Percentiles rank a stretch among this genome's conserved stretches.
Conservation (phyloP, 352 stramenopile species). For the Phytophthora aleatoria region DNA sequence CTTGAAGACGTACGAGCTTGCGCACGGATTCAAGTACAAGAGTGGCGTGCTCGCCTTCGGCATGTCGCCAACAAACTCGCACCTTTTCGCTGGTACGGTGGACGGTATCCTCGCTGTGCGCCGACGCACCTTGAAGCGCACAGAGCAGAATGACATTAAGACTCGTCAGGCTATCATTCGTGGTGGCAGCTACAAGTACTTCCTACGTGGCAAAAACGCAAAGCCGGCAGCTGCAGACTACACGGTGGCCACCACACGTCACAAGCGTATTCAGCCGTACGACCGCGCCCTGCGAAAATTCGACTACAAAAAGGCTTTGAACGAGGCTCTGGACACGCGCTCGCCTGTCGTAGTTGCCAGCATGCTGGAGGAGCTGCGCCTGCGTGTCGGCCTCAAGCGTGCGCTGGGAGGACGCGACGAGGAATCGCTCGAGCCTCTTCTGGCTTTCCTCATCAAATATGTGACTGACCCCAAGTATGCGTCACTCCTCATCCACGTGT, state of each 20-base stretch:
- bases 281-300: conserved; percentile 95
- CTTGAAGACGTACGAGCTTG: conserved; percentile 91
- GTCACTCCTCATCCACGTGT: conserved; percentile 91
- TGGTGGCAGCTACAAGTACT: conserved; percentile 90
- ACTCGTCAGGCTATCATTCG: conserved; percentile 76
- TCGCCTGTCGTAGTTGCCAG: conserved; percentile 92
- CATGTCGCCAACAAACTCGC: conserved; percentile 85
- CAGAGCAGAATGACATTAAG: conserved; percentile 67
- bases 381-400: conserved; percentile 89
- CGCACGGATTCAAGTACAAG: conserved; percentile 89
- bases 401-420: conserved; percentile 93
- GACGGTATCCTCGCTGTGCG: conserved; percentile 87
- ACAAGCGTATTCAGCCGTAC: conserved; percentile 92
- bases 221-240: conserved; percentile 80
- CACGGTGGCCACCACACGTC: conserved; percentile 77
- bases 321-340: conserved; percentile 92
- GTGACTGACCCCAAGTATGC: conserved; percentile 95
- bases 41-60: conserved; percentile 81
- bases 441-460: conserved; percentile 96
- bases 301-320: conserved; percentile 95
- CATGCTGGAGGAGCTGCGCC: conserved; percentile 95
- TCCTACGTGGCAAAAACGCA: conserved; percentile 87
- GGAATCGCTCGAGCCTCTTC: conserved; percentile 93
- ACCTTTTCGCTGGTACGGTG: conserved; percentile 78
- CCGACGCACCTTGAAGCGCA: conserved; percentile 72